Conservation (phyloP, 495 filamentous ascomycete species). For the Saxophila tyrrhenica region DNA sequence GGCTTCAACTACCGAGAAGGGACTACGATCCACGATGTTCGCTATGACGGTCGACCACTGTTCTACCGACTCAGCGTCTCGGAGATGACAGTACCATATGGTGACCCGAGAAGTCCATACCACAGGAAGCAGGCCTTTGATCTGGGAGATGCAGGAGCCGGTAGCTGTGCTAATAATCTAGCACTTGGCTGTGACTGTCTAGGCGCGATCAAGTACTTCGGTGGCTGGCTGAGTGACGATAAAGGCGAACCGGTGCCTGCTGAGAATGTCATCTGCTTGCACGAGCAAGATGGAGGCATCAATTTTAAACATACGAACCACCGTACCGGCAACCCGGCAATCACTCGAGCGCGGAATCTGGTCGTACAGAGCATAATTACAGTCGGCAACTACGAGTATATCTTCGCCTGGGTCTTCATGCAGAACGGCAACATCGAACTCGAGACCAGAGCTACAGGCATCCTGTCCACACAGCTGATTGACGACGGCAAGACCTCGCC, state of each 20-base stretch:
- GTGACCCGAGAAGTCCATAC: conserved; percentile 35
- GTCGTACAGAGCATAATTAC: conserved; percentile 27
- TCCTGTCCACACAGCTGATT: conserved; percentile 22
- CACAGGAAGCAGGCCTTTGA: conserved; percentile 30
- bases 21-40: conserved; percentile 35
- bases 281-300: conserved; percentile 25
- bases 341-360: conserved; percentile 21
- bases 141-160: conserved; percentile 26
- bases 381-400: conserved; percentile 27
- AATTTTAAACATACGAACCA: conserved; percentile 26
- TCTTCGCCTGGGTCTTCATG: conserved; percentile 24
- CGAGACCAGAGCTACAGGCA: conserved; percentile 25
- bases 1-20: conserved; percentile 35
- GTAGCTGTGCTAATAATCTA: conserved; percentile 26
- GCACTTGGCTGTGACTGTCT: conserved; percentile 29
- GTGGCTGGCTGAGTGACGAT: conserved; percentile 11
- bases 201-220: conserved; percentile 24
- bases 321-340: conserved; percentile 18
- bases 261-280: conserved; percentile 23
- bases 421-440: conserved; percentile 20
- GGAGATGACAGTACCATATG: conserved; percentile 63
- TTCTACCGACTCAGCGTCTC: conserved; percentile 61
- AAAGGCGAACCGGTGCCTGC: conserved; percentile 13
- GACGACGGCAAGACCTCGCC: conserved; percentile 20
- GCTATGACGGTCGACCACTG: conserved; percentile 55